Evolutionary conservation across 2,329 filamentous ascomycete species (phyloP), one percentile per base, ranked within the genome.

Genomic region (Albophoma yamanashiensis): DNA sequence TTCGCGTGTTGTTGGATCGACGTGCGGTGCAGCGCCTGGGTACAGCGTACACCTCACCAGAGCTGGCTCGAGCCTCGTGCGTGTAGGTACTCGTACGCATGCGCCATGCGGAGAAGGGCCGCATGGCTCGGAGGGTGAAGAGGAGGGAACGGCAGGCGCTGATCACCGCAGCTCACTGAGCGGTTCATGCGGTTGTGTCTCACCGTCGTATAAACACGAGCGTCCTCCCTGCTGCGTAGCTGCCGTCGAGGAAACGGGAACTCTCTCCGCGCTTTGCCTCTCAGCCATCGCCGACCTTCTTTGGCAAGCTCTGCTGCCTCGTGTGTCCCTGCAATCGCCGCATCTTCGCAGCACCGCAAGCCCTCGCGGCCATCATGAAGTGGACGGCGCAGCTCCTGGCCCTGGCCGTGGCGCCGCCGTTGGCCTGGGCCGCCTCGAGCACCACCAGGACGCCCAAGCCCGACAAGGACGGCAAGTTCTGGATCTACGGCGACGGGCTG

Each of bases 391-490:
- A 58, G 50, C 58, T 64, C 15, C 27, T 64, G 53, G 61, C 62
- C 34, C 55, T 65, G 55, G 65, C 65, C 17, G 59, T 61, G 5
- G 56, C 62, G 43, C 59, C 62, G 39, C 55, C 66, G 50, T 52
- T 65, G 52, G 63, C 64, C 20, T 56, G 62, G 45, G 63, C 62
- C 9, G 62, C 63, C 20, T 60, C 58, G 53, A 17, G 31, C 40
- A 31, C 50, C 57, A 58, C 15, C 45, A 42, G 56, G 50, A 63
- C 64, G 14, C 62, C 64, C 20, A 64, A 74, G 27, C 80, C 84
- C 0, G 83, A 87, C 68, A 71, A 76, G 64, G 73, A 86, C 65
- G 85, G 85, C 63, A 89, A 92, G 73, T 92, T 91, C 76, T 87
- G 85, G 77, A 84, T 92, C 71, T 76, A 80, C 61, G 84, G 86